Conservation (phyloP, 2,329 filamentous ascomycete genomes). For the Claviceps paspali region DNA sequence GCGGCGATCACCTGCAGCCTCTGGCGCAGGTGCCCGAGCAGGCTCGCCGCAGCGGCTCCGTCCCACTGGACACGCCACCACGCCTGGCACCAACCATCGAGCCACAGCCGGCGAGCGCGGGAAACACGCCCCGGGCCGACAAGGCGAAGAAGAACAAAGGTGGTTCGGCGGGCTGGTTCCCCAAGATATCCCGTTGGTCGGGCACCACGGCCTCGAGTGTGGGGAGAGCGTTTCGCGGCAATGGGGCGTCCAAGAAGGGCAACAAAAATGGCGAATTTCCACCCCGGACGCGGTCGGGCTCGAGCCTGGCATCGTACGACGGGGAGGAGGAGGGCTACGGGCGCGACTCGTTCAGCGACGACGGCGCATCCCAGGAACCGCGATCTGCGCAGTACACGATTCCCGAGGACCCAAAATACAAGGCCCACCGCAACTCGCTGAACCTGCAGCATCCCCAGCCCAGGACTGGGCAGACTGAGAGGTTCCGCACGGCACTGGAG, state of each 20-base stretch:
- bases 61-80: constrained; percentile 43
- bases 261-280: constrained; percentile 44
- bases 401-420: constrained; percentile 60
- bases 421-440: constrained; percentile 65
- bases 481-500: constrained; percentile 60
- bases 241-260: constrained; percentile 39
- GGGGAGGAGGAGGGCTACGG: constrained; percentile 30
- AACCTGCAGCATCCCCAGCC: constrained; percentile 72
- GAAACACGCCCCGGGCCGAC: constrained; percentile 61
- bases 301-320: constrained; percentile 53
- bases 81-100: constrained; percentile 28
- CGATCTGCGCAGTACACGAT: constrained; percentile 40
- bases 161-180: constrained; percentile 63
- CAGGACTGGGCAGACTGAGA: constrained; percentile 55
- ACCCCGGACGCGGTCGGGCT: constrained; percentile 59
- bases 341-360: constrained; percentile 27
- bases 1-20: constrained; percentile 40
- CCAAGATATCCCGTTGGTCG: constrained; percentile 94
- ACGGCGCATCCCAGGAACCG: constrained; percentile 16
- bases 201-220: constrained; percentile 87
- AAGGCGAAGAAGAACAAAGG: constrained; percentile 83
- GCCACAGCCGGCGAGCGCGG: constrained; percentile 42
- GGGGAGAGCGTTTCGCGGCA: constrained; percentile 60
- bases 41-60: constrained; percentile 34
- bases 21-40: constrained; percentile 36